Evolutionary conservation across 1,284 basidiomycete genomes (phyloP).

Genomic region (Xerocomus amazonicus): DNA sequence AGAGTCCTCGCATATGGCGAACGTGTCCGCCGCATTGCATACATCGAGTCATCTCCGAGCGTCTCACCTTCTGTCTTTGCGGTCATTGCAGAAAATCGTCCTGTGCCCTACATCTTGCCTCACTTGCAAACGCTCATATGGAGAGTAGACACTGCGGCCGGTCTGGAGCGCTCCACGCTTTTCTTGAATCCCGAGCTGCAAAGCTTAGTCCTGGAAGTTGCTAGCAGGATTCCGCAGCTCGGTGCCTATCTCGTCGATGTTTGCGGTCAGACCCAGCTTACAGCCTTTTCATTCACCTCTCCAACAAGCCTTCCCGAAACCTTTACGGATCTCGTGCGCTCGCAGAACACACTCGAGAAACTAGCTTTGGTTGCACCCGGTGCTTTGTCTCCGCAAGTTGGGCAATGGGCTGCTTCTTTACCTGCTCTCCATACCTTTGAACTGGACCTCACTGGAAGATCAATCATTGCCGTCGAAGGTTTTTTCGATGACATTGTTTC

Average conservation of each 20-base stretch:
- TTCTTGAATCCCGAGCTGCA: slow-evolving; percentile 64
- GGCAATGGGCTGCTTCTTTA: slow-evolving; percentile 62
- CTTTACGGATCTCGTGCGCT: slow-evolving; percentile 59
- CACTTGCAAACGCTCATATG: slow-evolving; percentile 64
- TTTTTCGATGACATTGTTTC: slow-evolving; percentile 70
- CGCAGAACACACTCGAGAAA: slow-evolving; percentile 57
- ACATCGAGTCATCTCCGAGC: slow-evolving; percentile 62
- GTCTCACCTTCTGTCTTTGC: slow-evolving; percentile 63
- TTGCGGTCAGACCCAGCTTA: slow-evolving; percentile 55
- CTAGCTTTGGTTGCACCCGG: slow-evolving; percentile 67
- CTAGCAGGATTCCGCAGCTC: slow-evolving; percentile 52
- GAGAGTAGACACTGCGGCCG: slow-evolving; percentile 63
- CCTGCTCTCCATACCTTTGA: slow-evolving; percentile 58
- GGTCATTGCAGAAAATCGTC: slow-evolving; percentile 58
- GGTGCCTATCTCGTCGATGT: slow-evolving; percentile 59
- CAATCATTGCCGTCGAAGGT: slow-evolving; percentile 63
- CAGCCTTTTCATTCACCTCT: slow-evolving; percentile 63
- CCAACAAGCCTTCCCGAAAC: slow-evolving; percentile 64
- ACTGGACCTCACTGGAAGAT: slow-evolving; percentile 65
- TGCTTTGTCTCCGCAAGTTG: slow-evolving; percentile 60
- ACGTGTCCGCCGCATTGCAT: slow-evolving; percentile 62
- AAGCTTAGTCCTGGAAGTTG: slow-evolving; percentile 58
- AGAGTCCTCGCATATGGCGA: slow-evolving; percentile 59
- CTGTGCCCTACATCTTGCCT: slow-evolving; percentile 61
- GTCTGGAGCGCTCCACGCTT: slow-evolving; percentile 56